Evolutionary conservation across 805 yeast species (phyloP), one percentile per base, ranked within the genome.

Genomic region (Yarrowia porcina): DNA sequence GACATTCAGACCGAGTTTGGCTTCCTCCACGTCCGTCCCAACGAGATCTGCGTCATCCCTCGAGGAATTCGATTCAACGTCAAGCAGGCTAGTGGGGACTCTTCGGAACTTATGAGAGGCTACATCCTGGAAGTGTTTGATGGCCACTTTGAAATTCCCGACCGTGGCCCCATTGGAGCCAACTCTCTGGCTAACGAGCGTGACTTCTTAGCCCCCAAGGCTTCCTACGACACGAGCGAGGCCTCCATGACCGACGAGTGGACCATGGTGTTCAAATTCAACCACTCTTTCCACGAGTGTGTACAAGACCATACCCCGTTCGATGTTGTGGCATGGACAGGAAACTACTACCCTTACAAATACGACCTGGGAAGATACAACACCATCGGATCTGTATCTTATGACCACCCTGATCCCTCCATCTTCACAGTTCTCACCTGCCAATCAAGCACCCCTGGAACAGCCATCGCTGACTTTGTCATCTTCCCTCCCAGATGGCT

Each of bases 291-390:
- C 41, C 64, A 65, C 60, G 44, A 65, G 60, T 52, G 64, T 11
- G 17, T 35, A 2, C 69, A 66, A 44, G 65, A 64, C 35, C 72
- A 69, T 39, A 64, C 70, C 12, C 73, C 72, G 1, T 70, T 66
- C 47, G 70, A 70, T 41, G 71, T 70, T 15, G 72, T 69, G 9
- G 73, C 67, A 9, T 70, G 72, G 72, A 70, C 68, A 39, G 73
- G 73, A 17, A 59, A 67, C 41, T 70, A 70, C 45, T 69, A 66
- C 41, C 73, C 73, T 12, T 70, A 65, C 67, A 70, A 70, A 65
- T 70, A 70, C 35, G 73, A 70, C 35, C 66, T 70, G 21, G 68
- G 68, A 15, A 61, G 66, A 65, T 70, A 69, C 65, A 67, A 66
- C 63, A 64, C 68, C 21, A 66, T 70, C 28, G 73, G 73, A 9